These are phyloP conservation scores for Blastobotrys petasosporus DNA, from an alignment of 1,139 yeast genomes.

Conservation along the genomic window DNA sequence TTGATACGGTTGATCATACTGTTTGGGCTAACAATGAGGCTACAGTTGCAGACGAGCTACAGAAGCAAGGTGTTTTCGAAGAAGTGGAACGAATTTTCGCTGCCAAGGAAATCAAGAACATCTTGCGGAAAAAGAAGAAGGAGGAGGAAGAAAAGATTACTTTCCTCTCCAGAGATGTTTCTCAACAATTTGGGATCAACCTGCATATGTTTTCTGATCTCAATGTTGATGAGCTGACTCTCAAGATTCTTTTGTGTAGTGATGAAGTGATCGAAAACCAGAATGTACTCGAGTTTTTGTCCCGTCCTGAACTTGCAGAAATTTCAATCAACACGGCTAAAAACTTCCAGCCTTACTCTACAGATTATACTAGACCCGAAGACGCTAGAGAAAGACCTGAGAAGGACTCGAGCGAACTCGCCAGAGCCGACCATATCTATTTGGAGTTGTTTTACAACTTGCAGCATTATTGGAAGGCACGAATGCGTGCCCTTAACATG, in stretches of 20 bases:
- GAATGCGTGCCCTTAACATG: slow-evolving; percentile 72
- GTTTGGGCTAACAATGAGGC: slow-evolving; percentile 63
- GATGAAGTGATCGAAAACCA: slow-evolving; percentile 58
- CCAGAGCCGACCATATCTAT: slow-evolving; percentile 75
- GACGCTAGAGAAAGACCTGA: slow-evolving; percentile 39
- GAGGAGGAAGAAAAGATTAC: slow-evolving; percentile 45
- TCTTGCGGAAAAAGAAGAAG: slow-evolving; percentile 32
- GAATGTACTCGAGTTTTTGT: slow-evolving; percentile 77
- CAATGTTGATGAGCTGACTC: slow-evolving; percentile 57
- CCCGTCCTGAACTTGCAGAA: slow-evolving; percentile 63
- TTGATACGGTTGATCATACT: slow-evolving; percentile 60
- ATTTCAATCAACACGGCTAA: slow-evolving; percentile 61
- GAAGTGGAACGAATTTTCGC: slow-evolving; percentile 79
- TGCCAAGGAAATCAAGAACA: slow-evolving; percentile 48
- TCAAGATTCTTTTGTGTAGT: slow-evolving; percentile 66
- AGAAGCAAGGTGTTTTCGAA: slow-evolving; percentile 64
- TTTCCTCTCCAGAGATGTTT: slow-evolving; percentile 70
- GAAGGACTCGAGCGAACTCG: slow-evolving; percentile 57
- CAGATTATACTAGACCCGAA: slow-evolving; percentile 41
- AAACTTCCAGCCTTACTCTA: slow-evolving; percentile 66
- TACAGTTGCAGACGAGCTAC: slow-evolving; percentile 48
- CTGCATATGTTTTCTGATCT: slow-evolving; percentile 68
- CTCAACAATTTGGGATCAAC: slow-evolving; percentile 89
- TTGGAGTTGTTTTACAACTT: slow-evolving; percentile 73
- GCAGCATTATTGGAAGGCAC: slow-evolving; percentile 75